phyloP scores from a whole-genome alignment of 1,139 yeast species.

The Pichiaceae sp. region DNA sequence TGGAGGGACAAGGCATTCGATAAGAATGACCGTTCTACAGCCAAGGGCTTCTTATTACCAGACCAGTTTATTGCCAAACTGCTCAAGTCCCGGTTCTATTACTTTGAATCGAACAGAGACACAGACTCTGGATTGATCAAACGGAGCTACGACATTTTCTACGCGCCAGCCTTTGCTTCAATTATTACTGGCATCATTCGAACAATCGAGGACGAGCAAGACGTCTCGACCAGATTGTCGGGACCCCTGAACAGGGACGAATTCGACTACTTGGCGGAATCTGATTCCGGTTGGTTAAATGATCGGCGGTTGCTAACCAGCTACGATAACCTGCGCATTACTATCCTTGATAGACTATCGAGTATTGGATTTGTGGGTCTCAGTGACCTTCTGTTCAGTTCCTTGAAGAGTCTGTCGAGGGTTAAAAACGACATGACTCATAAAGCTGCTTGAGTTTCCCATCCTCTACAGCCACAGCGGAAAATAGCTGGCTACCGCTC shows the following conservation, averaged over 20 bases:
- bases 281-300: slow-evolving; percentile 27
- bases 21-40: slow-evolving; percentile 14
- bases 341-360: slow-evolving; percentile 29
- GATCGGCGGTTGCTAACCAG: slow-evolving; percentile 4
- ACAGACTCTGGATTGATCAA: slow-evolving; percentile 16
- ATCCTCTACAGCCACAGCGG: no score
- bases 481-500: no score
- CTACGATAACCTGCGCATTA: slow-evolving; percentile 32
- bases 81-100: slow-evolving; percentile 24
- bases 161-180: slow-evolving; percentile 46
- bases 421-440: not conserved
- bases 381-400: slow-evolving; percentile 32
- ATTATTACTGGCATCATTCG: slow-evolving; percentile 37
- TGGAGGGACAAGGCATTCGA: slow-evolving; percentile 49
- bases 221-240: slow-evolving; percentile 27
- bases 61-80: slow-evolving; percentile 30
- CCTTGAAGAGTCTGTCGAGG: slow-evolving; percentile 29
- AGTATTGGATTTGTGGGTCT: slow-evolving; percentile 33
- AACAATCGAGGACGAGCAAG: slow-evolving; percentile 35
- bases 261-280: slow-evolving; percentile 10
- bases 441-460: no score
- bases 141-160: slow-evolving; percentile 42
- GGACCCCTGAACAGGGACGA: slow-evolving; percentile 34
- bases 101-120: slow-evolving; percentile 7
- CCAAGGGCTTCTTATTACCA: slow-evolving; percentile 35